Evolutionary conservation across 1,139 yeast species (phyloP).

Genomic region (Wickerhamiella pararugosa): DNA sequence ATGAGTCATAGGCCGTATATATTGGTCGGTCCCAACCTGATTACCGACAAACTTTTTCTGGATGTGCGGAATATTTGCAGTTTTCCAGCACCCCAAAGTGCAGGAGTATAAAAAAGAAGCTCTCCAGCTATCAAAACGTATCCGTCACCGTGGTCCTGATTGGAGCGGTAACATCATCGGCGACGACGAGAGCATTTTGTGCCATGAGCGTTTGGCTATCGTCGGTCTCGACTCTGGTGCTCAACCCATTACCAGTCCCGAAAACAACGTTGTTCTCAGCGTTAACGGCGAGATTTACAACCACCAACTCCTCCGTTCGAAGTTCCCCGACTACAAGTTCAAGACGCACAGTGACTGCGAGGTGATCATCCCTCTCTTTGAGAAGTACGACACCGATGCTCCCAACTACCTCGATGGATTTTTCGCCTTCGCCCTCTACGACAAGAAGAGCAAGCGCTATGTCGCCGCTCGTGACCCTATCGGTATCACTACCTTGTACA

Average conservation of each 20-base stretch:
- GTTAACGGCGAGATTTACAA: conserved; percentile 98
- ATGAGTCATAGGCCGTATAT: no score
- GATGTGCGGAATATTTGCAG: conserved; percentile 98
- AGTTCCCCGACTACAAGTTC: conserved; percentile 55
- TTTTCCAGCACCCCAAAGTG: conserved; percentile 66
- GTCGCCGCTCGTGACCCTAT: conserved; percentile 97
- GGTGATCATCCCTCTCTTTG: conserved; percentile 83
- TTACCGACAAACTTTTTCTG: no score
- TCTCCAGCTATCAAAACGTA: conserved; percentile 70
- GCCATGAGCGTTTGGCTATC: conserved; percentile 92
- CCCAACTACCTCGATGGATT: conserved; percentile 93
- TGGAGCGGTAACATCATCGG: conserved; percentile 80
- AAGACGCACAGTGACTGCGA: conserved; percentile 92
- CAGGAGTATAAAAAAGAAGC: conserved; percentile 77
- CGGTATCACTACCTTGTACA: conserved; percentile 89
- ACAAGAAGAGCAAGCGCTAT: conserved; percentile 67
- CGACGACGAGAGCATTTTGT: conserved; percentile 52
- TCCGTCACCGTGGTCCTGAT: conserved; percentile 98
- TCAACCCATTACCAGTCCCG: conserved; percentile 81
- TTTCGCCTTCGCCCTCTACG: conserved; percentile 92
- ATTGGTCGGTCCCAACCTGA: no score
- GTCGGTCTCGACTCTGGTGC: conserved; percentile 89
- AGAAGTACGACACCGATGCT: conserved; percentile 76
- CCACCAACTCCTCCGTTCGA: conserved; percentile 76
- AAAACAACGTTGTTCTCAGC: conserved; percentile 56